These are phyloP conservation scores for Nasturtium officinale DNA, from an alignment of 345 rosid genomes.

Conservation along the genomic window DNA sequence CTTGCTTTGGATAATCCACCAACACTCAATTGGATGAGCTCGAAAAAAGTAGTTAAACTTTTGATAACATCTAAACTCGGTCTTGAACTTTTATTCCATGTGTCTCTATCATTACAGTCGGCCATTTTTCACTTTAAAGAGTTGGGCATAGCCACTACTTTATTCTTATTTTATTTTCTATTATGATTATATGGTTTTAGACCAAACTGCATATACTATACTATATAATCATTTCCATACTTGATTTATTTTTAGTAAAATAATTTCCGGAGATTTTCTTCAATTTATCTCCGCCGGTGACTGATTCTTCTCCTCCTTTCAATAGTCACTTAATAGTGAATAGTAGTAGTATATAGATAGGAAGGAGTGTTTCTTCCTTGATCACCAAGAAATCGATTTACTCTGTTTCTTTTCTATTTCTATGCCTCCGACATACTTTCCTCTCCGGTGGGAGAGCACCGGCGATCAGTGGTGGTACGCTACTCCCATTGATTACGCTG, in stretches of 20 bases:
- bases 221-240: not conserved
- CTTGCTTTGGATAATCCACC: too few species aligned
- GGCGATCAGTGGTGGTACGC: conserved; percentile 99
- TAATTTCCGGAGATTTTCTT: not conserved
- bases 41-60: conserved; percentile 7
- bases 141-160: conserved; percentile 17
- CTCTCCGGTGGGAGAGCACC: conserved; percentile 95
- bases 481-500: conserved; percentile 91
- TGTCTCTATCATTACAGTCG: conserved; percentile 49
- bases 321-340: too few species aligned
- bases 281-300: conserved; percentile 1
- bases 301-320: conserved; percentile 1
- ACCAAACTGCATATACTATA: too few species aligned
- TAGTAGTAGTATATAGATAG: too few species aligned
- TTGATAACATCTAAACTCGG: conserved; percentile 1
- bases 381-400: conserved; percentile 29
- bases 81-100: conserved; percentile 34
- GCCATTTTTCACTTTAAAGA: conserved; percentile 20
- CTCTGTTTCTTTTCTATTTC: too few species aligned
- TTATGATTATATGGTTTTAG: too few species aligned
- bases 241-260: not conserved
- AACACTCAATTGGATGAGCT: conserved; percentile 4
- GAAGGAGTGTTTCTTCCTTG: conserved; percentile 35
- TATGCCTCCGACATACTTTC: conserved; percentile 76
- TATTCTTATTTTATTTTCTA: too few species aligned